Conservation (phyloP, 108 stramenopile genomes). For the Ochromonas danica region DNA sequence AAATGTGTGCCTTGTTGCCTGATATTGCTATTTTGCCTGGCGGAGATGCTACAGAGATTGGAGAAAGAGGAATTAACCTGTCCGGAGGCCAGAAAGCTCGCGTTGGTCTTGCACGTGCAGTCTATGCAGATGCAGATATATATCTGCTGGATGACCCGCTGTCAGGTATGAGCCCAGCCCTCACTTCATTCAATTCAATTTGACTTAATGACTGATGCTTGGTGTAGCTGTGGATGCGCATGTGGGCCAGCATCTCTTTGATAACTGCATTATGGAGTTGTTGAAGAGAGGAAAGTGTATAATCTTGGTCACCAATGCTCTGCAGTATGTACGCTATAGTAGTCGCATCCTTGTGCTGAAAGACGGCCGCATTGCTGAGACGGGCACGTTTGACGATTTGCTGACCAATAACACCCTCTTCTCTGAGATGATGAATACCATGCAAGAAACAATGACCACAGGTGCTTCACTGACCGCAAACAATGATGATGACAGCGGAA, state of each 20-base stretch:
- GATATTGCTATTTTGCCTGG: conserved; percentile 74
- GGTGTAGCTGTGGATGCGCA: conserved; percentile 42
- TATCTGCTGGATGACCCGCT: conserved; percentile 86
- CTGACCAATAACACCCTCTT: conserved; percentile 41
- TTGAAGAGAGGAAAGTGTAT: conserved; percentile 56
- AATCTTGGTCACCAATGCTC: conserved; percentile 82
- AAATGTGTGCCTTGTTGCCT: conserved; percentile 70
- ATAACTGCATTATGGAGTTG: conserved; percentile 75
- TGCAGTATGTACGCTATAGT: conserved; percentile 74
- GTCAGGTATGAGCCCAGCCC: conserved; percentile 86
- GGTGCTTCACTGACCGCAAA: too few species aligned
- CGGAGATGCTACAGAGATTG: conserved; percentile 92
- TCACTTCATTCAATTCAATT: background rate
- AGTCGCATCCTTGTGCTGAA: conserved; percentile 70
- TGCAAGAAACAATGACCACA: conserved; percentile 24
- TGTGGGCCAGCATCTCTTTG: conserved; percentile 81
- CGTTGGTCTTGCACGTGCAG: conserved; percentile 89
- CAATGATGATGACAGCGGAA: background rate
- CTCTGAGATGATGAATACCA: conserved; percentile 23
- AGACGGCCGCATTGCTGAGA: conserved; percentile 72
- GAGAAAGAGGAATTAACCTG: conserved; percentile 88
- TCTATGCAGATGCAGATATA: conserved; percentile 82
- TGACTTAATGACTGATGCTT: too few species aligned
- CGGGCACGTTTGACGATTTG: conserved; percentile 71
- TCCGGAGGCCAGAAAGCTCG: conserved; percentile 90